Evolutionary conservation across 2,329 filamentous ascomycete species (phyloP), one percentile per base, ranked within the genome.

Genomic region (Hypoxylon sp.): DNA sequence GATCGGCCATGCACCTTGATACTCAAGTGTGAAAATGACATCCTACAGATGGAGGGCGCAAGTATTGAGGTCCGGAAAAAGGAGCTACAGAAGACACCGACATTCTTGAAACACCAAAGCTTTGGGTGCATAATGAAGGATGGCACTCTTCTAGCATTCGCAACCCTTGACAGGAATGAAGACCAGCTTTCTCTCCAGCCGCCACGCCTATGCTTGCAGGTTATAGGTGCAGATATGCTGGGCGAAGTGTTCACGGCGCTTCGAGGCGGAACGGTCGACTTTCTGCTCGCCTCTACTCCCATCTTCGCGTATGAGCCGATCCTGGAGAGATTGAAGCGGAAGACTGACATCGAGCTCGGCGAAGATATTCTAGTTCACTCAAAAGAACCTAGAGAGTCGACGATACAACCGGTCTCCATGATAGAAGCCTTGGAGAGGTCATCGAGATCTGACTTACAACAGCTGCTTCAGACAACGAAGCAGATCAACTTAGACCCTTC

Each of bases 221-320:
- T 92, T 22, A 76, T 80, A 0, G 85, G 88, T 17, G 75, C 79
- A 1, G 68, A 75, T 0, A 83, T 84, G 0, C 69, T 91, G 1
- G 74, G 78, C 0, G 84, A 83, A 6, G 81, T 85, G 0, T 73
- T 93, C 0, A 46, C 80, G 0, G 82, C 79, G 0, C 73, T 90
- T 6, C 79, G 82, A 0, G 70, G 77, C 0, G 51, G 27, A 37
- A 42, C 69, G 0, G 58, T 86, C 2, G 76, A 75, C 1, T 89
- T 93, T 49, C 76, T 90, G 0, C 78, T 89, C 2, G 86, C 93
- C 0, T 86, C 92, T 46, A 90, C 91, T 0, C 83, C 91, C 0
- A 84, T 90, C 0, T 94, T 93, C 74, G 88, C 91, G 0, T 92
- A 89, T 61, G 89, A 92, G 60, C 91, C 91, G 0, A 83, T 94